Evolutionary conservation across 371 early-diverging fungal genomes (phyloP).

Genomic region (Mucor plumbeus): DNA sequence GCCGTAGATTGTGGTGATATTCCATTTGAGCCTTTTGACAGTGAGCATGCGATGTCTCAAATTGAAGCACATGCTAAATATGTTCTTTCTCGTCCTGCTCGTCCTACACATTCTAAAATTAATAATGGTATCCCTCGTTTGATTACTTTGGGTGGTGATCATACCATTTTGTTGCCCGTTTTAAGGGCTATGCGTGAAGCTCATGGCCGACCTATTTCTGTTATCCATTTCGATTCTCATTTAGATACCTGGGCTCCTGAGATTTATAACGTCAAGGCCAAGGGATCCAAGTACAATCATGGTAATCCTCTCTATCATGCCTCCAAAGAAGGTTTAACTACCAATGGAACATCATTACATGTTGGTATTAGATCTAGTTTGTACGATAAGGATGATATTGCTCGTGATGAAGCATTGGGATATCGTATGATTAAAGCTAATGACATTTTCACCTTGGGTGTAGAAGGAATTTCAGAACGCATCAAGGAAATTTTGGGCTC

Average conservation of each 20-base stretch:
- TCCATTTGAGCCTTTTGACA: slow-evolving; percentile 53
- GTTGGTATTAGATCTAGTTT: slow-evolving; percentile 56
- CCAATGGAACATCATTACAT: slow-evolving; percentile 55
- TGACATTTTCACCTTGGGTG: slow-evolving; percentile 53
- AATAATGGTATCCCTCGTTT: slow-evolving; percentile 36
- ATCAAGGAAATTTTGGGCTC: slow-evolving; percentile 50
- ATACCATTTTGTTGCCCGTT: slow-evolving; percentile 51
- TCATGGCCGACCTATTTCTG: slow-evolving; percentile 45
- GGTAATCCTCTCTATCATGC: slow-evolving; percentile 58
- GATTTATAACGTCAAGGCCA: slow-evolving; percentile 44
- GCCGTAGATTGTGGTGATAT: slow-evolving; percentile 59
- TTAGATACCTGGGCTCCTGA: slow-evolving; percentile 57
- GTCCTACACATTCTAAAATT: slow-evolving; percentile 2
- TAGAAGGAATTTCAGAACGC: slow-evolving; percentile 49
- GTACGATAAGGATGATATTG: slow-evolving; percentile 43
- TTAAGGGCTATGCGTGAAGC: slow-evolving; percentile 44
- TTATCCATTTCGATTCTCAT: slow-evolving; percentile 61
- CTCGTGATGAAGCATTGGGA: slow-evolving; percentile 48
- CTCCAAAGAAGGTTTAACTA: slow-evolving; percentile 52
- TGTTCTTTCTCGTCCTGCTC: slow-evolving; percentile 41
- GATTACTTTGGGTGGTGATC: slow-evolving; percentile 53
- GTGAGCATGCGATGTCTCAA: slow-evolving; percentile 49
- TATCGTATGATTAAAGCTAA: slow-evolving; percentile 54
- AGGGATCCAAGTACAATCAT: slow-evolving; percentile 42
- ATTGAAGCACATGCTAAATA: slow-evolving; percentile 45